Conservation (phyloP, 352 stramenopile species). For the Globisporangium cystogenes region DNA sequence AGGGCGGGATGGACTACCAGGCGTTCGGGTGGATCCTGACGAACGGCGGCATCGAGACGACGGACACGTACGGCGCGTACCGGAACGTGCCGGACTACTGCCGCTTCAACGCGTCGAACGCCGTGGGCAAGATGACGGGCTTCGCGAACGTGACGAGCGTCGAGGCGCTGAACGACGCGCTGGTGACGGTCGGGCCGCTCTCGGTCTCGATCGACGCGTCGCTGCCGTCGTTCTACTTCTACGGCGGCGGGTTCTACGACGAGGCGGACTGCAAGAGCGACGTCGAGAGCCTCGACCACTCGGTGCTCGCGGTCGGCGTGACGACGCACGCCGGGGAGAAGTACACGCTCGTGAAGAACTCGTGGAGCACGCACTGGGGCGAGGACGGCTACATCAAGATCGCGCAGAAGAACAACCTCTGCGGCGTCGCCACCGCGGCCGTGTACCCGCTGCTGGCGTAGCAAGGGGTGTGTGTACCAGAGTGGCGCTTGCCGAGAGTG, state of each 20-base stretch:
- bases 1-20: constrained; percentile 88
- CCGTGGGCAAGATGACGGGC: constrained; percentile 63
- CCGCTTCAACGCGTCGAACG: constrained; percentile 77
- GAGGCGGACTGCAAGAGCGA: constrained; percentile 87
- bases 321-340: constrained; percentile 86
- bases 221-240: constrained; percentile 88
- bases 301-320: constrained; percentile 89
- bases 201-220: constrained; percentile 87
- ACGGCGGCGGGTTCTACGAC: constrained; percentile 82
- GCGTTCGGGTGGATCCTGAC: constrained; percentile 87
- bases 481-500: too few relatives aligned
- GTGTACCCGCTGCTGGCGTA: constrained; percentile 76
- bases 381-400: constrained; percentile 93
- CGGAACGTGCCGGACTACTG: constrained; percentile 87
- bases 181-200: constrained; percentile 76
- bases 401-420: constrained; percentile 92
- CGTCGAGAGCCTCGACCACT: constrained; percentile 90
- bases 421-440: constrained; percentile 89
- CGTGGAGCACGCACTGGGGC: constrained; percentile 92
- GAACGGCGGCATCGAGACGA: constrained; percentile 75
- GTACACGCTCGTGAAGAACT: constrained; percentile 95
- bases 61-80: constrained; percentile 81
- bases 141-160: constrained; percentile 82
- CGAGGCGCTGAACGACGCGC: constrained; percentile 72
- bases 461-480: constrained; percentile 6